Evolutionary conservation across 139 green algal genomes (phyloP).

Genomic region (Astrephomene gubernaculifera): DNA sequence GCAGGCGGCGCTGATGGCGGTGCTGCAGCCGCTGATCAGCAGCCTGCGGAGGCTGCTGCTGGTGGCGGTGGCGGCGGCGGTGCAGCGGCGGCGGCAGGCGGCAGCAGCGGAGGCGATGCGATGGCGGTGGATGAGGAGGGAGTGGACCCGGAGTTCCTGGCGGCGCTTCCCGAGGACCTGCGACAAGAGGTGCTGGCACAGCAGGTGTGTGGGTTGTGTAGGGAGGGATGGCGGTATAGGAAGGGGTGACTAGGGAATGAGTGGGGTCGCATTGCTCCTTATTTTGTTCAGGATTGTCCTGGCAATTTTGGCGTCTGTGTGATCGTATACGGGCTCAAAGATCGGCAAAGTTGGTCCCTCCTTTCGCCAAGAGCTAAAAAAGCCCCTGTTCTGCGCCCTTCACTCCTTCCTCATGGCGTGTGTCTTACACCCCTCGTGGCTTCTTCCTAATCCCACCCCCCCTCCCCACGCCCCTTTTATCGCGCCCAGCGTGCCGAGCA

Average conservation of each 20-base stretch:
- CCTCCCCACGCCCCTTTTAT: background rate
- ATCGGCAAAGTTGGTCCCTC: too few relatives aligned
- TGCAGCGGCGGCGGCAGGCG: constrained; percentile 2
- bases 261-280: too few relatives aligned
- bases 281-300: too few relatives aligned
- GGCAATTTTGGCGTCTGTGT: too few relatives aligned
- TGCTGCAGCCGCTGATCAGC: background rate
- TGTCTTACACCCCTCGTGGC: background rate
- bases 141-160: constrained; percentile 96
- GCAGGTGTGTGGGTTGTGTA: constrained; percentile 66
- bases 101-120: background rate
- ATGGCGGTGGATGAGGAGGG: constrained; percentile 54
- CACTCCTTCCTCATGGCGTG: too few relatives aligned
- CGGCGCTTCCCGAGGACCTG: constrained; percentile 93
- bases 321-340: too few relatives aligned
- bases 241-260: too few relatives aligned
- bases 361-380: too few relatives aligned
- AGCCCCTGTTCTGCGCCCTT: too few relatives aligned
- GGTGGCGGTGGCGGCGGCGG: constrained; percentile 8
- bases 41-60: background rate
- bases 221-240: too few relatives aligned
- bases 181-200: constrained; percentile 90
- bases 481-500: constrained; percentile 16
- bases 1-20: background rate
- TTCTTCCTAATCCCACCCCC: background rate